These are phyloP conservation scores for Phytophthora cajani DNA, from an alignment of 352 stramenopile species.

Conservation along the genomic window DNA sequence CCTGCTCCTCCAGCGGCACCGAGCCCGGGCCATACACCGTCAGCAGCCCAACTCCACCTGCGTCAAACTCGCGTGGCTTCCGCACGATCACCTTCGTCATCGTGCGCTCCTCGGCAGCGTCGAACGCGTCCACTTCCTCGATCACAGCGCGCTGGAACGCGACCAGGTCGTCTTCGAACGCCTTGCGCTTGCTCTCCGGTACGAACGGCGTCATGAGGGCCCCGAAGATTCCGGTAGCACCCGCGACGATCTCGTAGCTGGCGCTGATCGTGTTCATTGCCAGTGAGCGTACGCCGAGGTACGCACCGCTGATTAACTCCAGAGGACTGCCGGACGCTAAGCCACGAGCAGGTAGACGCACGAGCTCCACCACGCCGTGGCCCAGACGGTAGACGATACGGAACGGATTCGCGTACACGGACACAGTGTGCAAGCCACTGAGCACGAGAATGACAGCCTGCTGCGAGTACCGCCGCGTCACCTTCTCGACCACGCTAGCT, in stretches of 20 bases:
- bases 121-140: conserved; percentile 87
- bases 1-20: conserved; percentile 90
- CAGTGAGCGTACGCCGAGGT: conserved; percentile 83
- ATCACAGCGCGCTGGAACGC: conserved; percentile 89
- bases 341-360: conserved; percentile 79
- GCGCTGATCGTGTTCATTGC: conserved; percentile 92
- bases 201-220: conserved; percentile 75
- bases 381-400: conserved; percentile 87
- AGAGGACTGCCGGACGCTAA: conserved; percentile 84
- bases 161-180: conserved; percentile 85
- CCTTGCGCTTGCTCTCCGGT: conserved; percentile 73
- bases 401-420: conserved; percentile 89
- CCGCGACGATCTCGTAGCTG: conserved; percentile 88
- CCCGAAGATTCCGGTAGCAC: conserved; percentile 76
- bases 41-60: conserved; percentile 73
- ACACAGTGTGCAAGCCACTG: conserved; percentile 85
- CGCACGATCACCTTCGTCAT: conserved; percentile 90
- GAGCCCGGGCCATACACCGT: conserved; percentile 86
- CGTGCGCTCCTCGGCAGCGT: conserved; percentile 85
- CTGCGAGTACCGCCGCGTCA: conserved; percentile 84
- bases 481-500: conserved; percentile 73
- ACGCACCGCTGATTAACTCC: conserved; percentile 83
- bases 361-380: conserved; percentile 82
- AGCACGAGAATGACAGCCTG: conserved; percentile 88
- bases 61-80: conserved; percentile 85